phyloP scores from a whole-genome alignment of 164 flowering plant species.

The Akebia trifoliata region DNA sequence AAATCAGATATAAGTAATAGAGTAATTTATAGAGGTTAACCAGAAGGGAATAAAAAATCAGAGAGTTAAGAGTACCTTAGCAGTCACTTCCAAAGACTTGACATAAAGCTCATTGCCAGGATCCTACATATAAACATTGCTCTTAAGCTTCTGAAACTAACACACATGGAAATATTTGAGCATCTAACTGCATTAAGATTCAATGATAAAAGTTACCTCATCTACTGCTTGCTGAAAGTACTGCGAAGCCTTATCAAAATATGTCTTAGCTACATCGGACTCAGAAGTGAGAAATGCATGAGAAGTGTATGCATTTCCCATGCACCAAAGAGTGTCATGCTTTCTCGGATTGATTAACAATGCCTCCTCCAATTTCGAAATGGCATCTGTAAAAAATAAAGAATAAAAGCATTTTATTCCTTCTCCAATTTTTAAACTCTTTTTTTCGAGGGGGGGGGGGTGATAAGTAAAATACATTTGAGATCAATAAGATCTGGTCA shows the following conservation, averaged over 20 bases:
- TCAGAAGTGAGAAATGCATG: slow-evolving; percentile 69
- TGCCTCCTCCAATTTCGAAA: slow-evolving; percentile 78
- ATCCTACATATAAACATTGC: slow-evolving; percentile 41
- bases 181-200: background rate
- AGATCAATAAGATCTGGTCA: too few relatives aligned
- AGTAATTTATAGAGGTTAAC: background rate
- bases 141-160: background rate
- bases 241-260: slow-evolving; percentile 53
- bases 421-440: too few relatives aligned
- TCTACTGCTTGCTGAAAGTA: slow-evolving; percentile 67
- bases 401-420: background rate
- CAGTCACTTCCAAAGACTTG: slow-evolving; percentile 66
- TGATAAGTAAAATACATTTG: too few relatives aligned
- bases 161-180: background rate
- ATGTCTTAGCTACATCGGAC: slow-evolving; percentile 43
- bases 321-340: slow-evolving; percentile 83
- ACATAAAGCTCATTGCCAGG: slow-evolving; percentile 66
- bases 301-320: slow-evolving; percentile 83
- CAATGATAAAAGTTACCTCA: slow-evolving; percentile 39
- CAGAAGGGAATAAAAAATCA: background rate
- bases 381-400: slow-evolving; percentile 42
- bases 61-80: slow-evolving; percentile 60
- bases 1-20: background rate
- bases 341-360: slow-evolving; percentile 51
- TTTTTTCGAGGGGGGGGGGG: too few relatives aligned